phyloP scores from a whole-genome alignment of 345 rosid genomes.

The Passiflora organensis region DNA sequence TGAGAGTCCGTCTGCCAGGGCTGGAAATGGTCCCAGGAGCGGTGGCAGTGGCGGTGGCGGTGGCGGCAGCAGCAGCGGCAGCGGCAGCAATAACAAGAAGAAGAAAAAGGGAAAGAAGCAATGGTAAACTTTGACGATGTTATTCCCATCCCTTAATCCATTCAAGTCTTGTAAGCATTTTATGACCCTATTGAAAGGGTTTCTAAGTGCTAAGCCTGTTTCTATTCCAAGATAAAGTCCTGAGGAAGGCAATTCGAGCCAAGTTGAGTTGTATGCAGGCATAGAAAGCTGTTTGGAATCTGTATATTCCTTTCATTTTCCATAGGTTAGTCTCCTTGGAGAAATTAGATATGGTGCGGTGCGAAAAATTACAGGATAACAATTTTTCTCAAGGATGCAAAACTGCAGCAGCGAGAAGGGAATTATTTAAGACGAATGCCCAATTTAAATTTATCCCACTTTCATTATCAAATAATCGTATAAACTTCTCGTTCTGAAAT shows the following conservation, averaged over 20 bases:
- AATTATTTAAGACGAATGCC: too few species aligned
- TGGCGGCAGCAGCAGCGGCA: constrained; percentile 34
- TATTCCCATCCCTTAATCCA: neutral
- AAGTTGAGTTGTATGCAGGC: constrained; percentile 8
- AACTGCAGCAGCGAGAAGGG: too few species aligned
- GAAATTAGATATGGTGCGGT: neutral
- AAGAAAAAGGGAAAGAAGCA: constrained; percentile 84
- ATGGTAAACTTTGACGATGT: constrained; percentile 37
- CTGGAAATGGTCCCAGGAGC: constrained; percentile 37
- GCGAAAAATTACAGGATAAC: too few species aligned
- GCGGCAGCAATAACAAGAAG: constrained; percentile 47
- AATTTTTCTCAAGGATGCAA: too few species aligned
- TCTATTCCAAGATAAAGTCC: constrained; percentile 6
- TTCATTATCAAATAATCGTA: too few species aligned
- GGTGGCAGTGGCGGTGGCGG: constrained; percentile 23
- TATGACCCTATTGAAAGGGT: constrained; percentile 6
- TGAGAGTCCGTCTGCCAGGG: constrained; percentile 39
- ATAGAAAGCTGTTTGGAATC: constrained; percentile 5
- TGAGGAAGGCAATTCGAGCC: neutral
- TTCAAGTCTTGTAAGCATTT: constrained; percentile 11
- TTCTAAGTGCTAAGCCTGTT: neutral
- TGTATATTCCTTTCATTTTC: constrained; percentile 19
- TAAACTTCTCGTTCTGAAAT: too few species aligned
- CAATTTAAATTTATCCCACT: too few species aligned
- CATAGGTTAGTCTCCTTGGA: neutral